A percentile compares a stretch with the other conserved stretches of the same genome.
Evolutionary conservation across 495 filamentous ascomycete species (phyloP).

Genomic region (Penicillium canescens): DNA sequence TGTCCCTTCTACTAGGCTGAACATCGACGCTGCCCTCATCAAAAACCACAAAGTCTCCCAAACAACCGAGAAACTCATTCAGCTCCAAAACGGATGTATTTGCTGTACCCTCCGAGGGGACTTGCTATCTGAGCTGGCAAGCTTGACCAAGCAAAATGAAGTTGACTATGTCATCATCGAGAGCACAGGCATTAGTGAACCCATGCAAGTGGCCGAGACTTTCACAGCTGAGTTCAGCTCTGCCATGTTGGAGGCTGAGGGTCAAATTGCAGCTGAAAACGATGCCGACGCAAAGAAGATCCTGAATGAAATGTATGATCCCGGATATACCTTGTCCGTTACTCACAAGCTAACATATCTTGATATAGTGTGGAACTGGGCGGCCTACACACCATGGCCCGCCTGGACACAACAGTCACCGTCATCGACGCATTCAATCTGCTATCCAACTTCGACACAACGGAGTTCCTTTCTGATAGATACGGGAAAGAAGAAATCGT

Average conservation of each 20-base stretch:
- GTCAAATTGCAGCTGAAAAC: slow-evolving; percentile 21
- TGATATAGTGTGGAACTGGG: slow-evolving; percentile 43
- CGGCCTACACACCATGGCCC: slow-evolving; percentile 52
- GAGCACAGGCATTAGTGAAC: slow-evolving; percentile 61
- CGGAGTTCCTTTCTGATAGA: slow-evolving; percentile 56
- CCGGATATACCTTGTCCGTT: background rate
- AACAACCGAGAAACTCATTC: slow-evolving; percentile 58
- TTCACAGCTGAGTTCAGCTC: slow-evolving; percentile 53
- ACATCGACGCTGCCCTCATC: slow-evolving; percentile 58
- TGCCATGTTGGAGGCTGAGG: slow-evolving; percentile 41
- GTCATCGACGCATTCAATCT: slow-evolving; percentile 61
- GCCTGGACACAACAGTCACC: slow-evolving; percentile 59
- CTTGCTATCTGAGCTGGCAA: slow-evolving; percentile 53
- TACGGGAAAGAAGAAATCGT: slow-evolving; percentile 41
- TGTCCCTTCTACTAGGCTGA: slow-evolving; percentile 33
- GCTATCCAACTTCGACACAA: slow-evolving; percentile 56
- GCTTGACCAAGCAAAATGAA: slow-evolving; percentile 45
- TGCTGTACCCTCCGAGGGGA: slow-evolving; percentile 62
- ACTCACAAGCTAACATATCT: slow-evolving; percentile 1
- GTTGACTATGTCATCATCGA: slow-evolving; percentile 62
- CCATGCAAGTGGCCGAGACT: slow-evolving; percentile 63
- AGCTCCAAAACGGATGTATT: slow-evolving; percentile 63
- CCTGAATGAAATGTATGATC: slow-evolving; percentile 38
- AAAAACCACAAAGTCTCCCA: slow-evolving; percentile 50
- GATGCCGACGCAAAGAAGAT: slow-evolving; percentile 37